phyloP scores from a whole-genome alignment of 2,329 filamentous ascomycete species.

The Fusarium graminum region DNA sequence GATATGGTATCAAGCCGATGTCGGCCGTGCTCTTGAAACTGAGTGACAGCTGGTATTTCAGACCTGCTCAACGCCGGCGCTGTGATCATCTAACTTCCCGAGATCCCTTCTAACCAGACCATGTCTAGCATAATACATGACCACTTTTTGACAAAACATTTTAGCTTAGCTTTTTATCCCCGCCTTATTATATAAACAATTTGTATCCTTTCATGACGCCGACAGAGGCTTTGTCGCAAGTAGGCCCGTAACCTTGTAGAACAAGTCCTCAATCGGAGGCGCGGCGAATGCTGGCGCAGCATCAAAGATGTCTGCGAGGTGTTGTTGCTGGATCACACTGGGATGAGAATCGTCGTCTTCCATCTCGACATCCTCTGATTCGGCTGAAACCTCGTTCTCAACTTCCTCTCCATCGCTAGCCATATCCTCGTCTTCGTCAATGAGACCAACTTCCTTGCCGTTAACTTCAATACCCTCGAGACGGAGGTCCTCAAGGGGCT shows the following conservation, averaged over 20 bases:
- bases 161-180: constrained; percentile 26
- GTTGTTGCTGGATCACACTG: constrained; percentile 75
- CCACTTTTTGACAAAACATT: constrained; percentile 22
- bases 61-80: constrained; percentile 38
- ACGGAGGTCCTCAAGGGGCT: constrained; percentile 67
- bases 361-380: constrained; percentile 61
- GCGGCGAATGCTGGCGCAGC: constrained; percentile 75
- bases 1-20: constrained; percentile 21
- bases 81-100: constrained; percentile 24
- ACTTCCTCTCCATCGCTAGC: constrained; percentile 60
- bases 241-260: constrained; percentile 74
- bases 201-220: constrained; percentile 40
- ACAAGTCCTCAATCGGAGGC: constrained; percentile 80
- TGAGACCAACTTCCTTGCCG: constrained; percentile 47
- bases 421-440: constrained; percentile 59
- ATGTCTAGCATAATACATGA: constrained; percentile 40
- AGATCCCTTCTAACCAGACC: constrained; percentile 30
- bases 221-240: constrained; percentile 69
- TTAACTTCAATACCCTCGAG: constrained; percentile 58
- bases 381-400: constrained; percentile 54
- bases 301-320: constrained; percentile 78
- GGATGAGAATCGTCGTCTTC: constrained; percentile 64
- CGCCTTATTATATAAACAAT: constrained; percentile 28
- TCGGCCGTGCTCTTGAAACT: constrained; percentile 28
- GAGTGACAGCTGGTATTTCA: constrained; percentile 28